phyloP scores from a whole-genome alignment of 306 rosid species.

The Sesbania bispinosa region DNA sequence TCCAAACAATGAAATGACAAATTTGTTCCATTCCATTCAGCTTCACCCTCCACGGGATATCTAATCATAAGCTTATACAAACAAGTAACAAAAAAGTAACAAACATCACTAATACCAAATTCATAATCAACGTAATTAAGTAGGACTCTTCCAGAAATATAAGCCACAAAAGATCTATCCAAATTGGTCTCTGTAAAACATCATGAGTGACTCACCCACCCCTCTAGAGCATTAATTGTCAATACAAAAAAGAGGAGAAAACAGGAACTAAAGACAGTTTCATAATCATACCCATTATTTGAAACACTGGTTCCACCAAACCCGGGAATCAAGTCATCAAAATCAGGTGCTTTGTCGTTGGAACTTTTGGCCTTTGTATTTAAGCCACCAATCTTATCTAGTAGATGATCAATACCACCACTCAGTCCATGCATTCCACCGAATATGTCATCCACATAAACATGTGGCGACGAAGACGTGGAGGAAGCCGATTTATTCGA shows the following conservation, averaged over 20 bases:
- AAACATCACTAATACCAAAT: not conserved
- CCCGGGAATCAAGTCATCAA: slow-evolving; percentile 75
- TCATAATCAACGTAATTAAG: slow-evolving; percentile 1
- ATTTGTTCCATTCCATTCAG: too few relatives aligned
- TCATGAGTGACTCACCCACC: too few relatives aligned
- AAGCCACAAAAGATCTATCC: not conserved
- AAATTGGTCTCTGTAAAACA: not conserved
- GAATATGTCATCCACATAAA: slow-evolving; percentile 60
- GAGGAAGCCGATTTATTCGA: slow-evolving; percentile 46
- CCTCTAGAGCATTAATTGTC: not conserved
- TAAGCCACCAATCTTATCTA: slow-evolving; percentile 48
- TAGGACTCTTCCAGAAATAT: not conserved
- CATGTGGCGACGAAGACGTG: slow-evolving; percentile 13
- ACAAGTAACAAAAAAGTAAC: not conserved
- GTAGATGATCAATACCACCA: slow-evolving; percentile 49
- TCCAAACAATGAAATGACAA: too few relatives aligned
- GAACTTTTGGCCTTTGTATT: slow-evolving; percentile 23
- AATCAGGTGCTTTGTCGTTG: slow-evolving; percentile 20
- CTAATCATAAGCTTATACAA: too few relatives aligned
- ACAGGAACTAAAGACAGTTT: not conserved
- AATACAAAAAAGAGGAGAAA: not conserved
- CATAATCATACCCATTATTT: slow-evolving; percentile 62
- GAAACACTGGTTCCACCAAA: slow-evolving; percentile 53
- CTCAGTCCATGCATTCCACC: slow-evolving; percentile 52
- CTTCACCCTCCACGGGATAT: too few relatives aligned